Evolutionary conservation across 805 yeast genomes (phyloP).

Genomic region (Pichia californica): DNA sequence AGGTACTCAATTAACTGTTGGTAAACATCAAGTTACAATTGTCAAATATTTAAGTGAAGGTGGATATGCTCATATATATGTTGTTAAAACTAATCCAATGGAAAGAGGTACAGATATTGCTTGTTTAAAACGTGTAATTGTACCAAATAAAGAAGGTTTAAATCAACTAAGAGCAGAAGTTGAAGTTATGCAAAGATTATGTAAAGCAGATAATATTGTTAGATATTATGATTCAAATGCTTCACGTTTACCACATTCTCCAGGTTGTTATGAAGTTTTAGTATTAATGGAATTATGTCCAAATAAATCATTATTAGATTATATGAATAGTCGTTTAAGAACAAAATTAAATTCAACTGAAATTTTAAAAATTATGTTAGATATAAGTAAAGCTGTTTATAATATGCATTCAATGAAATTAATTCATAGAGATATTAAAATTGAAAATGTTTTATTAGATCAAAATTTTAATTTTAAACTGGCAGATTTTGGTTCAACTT

Average conservation of each 20-base stretch:
- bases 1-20: conserved; percentile 41
- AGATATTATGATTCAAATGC: conserved; percentile 95
- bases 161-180: conserved; percentile 88
- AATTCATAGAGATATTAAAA: conserved; percentile 89
- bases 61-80: conserved; percentile 94
- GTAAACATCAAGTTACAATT: conserved; percentile 39
- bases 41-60: conserved; percentile 38
- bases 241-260: conserved; percentile 48
- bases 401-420: conserved; percentile 78
- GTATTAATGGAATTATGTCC: conserved; percentile 92
- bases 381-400: conserved; percentile 70
- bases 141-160: conserved; percentile 81
- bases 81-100: conserved; percentile 61
- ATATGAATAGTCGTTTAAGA: conserved; percentile 78
- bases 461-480: conserved; percentile 63
- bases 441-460: conserved; percentile 87
- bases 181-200: conserved; percentile 88
- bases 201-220: conserved; percentile 75
- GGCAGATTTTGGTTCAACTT: conserved; percentile 91
- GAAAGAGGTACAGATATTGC: conserved; percentile 52
- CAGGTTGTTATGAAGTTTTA: conserved; percentile 68
- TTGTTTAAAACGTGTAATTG: conserved; percentile 91
- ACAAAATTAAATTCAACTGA: conserved; percentile 73
- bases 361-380: conserved; percentile 76
- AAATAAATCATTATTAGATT: conserved; percentile 78